Evolutionary conservation across 31 red algal species (phyloP), one percentile per base, ranked within the genome.

Genomic region (Bonnemaisonia californica): DNA sequence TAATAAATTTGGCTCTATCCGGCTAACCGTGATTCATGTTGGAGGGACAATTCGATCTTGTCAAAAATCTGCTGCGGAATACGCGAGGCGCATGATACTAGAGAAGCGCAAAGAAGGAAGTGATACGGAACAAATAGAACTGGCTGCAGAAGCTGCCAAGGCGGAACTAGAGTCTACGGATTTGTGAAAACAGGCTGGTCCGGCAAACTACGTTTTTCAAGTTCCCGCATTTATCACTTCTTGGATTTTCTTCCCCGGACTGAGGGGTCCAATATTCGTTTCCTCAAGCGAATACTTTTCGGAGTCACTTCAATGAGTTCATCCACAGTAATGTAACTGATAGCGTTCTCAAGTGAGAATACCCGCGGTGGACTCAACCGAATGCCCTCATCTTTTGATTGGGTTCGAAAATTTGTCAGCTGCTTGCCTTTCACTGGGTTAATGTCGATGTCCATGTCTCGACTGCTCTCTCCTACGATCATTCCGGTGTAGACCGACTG

Each of bases 281-380:
- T 96, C 47, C 93, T 68, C 69, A 96, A 65, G 18, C 93, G 87
- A 45, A 91, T 74, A 45, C 71, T 86, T 32, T 87, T 85, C 18
- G 93, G 93, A 57, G 93, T 96, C 28, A 96, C 84, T 71, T 96
- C 93, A 33, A 96, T 47, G 30, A 88, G 79, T 64, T 96, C 93
- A 37, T 82, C 71, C 2, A 59, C 41, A 28, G 74, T 79, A 5
- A 91, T 64, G 35, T 88, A 88, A 54, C 87, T 83, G n/a, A 96
- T 87, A 3, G 87, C 93, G 1, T 39, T 57, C 71, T 96, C 93
- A 26, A 96, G 71, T 29, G 76, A 71, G 71, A 90, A 83, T n/a
- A 69, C n/a, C 2, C 77, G 69, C 1, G 87, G 83, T 13, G 93
- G 93, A 57, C 41, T 85, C 59, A 96, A 56, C 13, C 84, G 83